Percentiles rank a stretch among this genome's conserved stretches.
Conservation (phyloP, 805 yeast species). For the Starmerella bombicola region DNA sequence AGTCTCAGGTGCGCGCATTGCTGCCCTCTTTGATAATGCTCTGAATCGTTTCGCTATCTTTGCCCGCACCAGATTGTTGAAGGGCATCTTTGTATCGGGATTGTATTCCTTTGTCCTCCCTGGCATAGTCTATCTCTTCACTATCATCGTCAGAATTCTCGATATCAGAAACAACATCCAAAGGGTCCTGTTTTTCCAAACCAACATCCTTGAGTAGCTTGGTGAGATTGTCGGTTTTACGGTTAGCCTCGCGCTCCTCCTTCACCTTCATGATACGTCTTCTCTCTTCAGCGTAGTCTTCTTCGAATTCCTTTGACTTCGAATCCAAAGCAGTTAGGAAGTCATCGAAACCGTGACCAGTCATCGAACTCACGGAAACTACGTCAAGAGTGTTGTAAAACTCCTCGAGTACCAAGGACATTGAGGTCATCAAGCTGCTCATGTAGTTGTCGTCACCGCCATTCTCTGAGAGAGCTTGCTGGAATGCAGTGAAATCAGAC, state of each 20-base stretch:
- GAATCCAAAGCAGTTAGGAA: constrained; percentile 72
- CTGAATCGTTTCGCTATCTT: constrained; percentile 17
- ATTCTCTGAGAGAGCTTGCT: constrained; percentile 43
- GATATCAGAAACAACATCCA: constrained; percentile 43
- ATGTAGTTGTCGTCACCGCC: constrained; percentile 70
- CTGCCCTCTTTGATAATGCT: constrained; percentile 11
- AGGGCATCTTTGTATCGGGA: constrained; percentile 62
- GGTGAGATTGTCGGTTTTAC: constrained; percentile 58
- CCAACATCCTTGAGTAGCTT: constrained; percentile 82
- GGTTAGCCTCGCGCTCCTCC: constrained; percentile 57
- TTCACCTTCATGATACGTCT: constrained; percentile 67
- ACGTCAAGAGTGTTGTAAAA: constrained; percentile 87
- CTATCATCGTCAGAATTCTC: constrained; percentile 32
- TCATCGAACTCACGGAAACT: constrained; percentile 81
- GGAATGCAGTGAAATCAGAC: constrained; percentile 85
- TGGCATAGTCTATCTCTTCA: constrained; percentile 5
- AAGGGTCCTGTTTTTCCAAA: constrained; percentile 38
- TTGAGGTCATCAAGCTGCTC: constrained; percentile 85
- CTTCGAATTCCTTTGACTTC: constrained; percentile 77
- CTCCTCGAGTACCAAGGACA: constrained; percentile 93
- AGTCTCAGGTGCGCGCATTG: too few relatives aligned
- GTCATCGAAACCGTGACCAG: constrained; percentile 91
- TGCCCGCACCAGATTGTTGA: constrained; percentile 14
- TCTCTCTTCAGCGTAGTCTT: constrained; percentile 73
- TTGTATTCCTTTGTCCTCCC: constrained; percentile 32